Percentiles rank a stretch among this genome's conserved stretches.
Evolutionary conservation across 2,329 filamentous ascomycete genomes (phyloP).

Genomic region (Cryphonectria carpinicola): DNA sequence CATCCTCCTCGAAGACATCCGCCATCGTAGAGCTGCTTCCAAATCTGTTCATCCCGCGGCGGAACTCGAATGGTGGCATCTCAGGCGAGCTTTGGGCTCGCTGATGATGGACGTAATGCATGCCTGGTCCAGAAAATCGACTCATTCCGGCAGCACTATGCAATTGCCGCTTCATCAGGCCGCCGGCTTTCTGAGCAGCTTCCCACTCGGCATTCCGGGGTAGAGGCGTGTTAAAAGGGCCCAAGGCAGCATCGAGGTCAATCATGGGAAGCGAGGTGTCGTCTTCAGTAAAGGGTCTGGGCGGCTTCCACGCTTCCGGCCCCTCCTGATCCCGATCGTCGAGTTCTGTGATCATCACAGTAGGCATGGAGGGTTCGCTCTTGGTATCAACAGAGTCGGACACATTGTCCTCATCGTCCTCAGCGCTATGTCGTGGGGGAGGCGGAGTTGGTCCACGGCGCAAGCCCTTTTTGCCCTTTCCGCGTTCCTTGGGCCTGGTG

Average conservation of each 20-base stretch:
- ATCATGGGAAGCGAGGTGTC: conserved; percentile 81
- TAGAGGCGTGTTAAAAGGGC: conserved; percentile 84
- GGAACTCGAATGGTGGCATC: conserved; percentile 72
- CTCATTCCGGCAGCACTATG: conserved; percentile 77
- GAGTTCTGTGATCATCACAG: conserved; percentile 48
- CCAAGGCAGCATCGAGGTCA: conserved; percentile 90
- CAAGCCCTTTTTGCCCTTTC: conserved; percentile 47
- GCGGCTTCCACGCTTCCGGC: conserved; percentile 43
- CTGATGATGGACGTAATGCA: conserved; percentile 71
- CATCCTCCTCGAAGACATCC: conserved; percentile 85
- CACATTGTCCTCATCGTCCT: conserved; percentile 37
- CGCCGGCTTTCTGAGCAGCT: conserved; percentile 63
- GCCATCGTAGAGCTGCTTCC: conserved; percentile 76
- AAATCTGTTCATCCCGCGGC: conserved; percentile 63
- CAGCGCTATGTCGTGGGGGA: conserved; percentile 36
- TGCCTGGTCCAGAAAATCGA: conserved; percentile 69
- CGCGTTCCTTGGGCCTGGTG: conserved; percentile 60
- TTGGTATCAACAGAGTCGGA: conserved; percentile 34
- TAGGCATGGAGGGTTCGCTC: conserved; percentile 41
- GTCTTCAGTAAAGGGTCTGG: conserved; percentile 51
- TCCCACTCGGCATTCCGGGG: conserved; percentile 68
- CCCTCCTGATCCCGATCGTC: conserved; percentile 35
- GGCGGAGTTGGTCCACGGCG: conserved; percentile 54
- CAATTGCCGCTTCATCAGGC: conserved; percentile 66
- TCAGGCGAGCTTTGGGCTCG: conserved; percentile 81